Base-by-base conservation (phyloP, 768 basidiomycete species). In the Hygrocybe punicea region DNA sequence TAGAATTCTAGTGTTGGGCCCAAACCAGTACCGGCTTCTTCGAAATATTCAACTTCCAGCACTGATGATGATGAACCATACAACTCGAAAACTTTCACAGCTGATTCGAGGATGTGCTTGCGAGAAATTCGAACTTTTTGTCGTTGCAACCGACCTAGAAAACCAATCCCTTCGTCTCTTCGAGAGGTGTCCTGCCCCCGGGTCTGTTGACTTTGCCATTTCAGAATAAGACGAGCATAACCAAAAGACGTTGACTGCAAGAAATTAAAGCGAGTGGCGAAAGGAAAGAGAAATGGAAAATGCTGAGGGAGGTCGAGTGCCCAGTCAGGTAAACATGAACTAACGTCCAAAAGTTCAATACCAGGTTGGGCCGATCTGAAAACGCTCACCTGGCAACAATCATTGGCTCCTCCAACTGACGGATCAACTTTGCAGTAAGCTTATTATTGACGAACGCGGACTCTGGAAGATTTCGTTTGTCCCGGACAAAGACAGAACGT, bases 1-100 rank as follows among this genome's bases (percentile, higher is more conserved):
- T 98, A 99, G 74, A 99, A 99, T 74, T 99, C 97, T 21, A 98
- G 80, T 23, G 97, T 98, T 6, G 97, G 97, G 2, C 97, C 97
- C 10, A 99, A 77, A 17, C 97, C 97, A 7, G 96, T 98, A 17
- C 97, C 97, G 48, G 98, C 95, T 77, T 99, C 97, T 67, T 97
- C 93, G 66, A 98, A 98, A 75, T 98, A 98, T 74, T 99, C 95
- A 51, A 98, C 93, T 69, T 99, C 97, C 40, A 99, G 81, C 19
- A 98, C 85, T 0, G 93, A 93, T 4, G 89, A 91, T 2, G 92
- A 93, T 0, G 92, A 91, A 1, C 97, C 97, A 64, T 98, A 99
- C 50, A 98, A 83, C 67, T 96, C 94, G 61, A 99, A 92, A 8
- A 95, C 92, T 71, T 98, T 98, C 66, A 95, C 87, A 1, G 93